phyloP scores from a whole-genome alignment of 805 yeast species.

The Starmerella stellata region DNA sequence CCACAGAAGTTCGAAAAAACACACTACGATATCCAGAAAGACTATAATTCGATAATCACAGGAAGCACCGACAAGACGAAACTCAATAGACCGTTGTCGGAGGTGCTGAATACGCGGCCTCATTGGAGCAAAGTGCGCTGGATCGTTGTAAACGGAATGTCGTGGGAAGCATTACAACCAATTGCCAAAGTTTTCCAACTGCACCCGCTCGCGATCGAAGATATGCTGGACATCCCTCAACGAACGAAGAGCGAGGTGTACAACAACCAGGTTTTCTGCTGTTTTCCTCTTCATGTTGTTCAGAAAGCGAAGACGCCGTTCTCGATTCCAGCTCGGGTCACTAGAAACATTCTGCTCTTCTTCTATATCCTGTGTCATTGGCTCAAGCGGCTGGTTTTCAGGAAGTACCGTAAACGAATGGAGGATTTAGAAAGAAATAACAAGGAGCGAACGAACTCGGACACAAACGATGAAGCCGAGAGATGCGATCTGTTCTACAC shows the following conservation, averaged over 20 bases:
- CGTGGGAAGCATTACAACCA: slow-evolving; percentile 39
- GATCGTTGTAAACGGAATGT: slow-evolving; percentile 42
- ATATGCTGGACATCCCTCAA: slow-evolving; percentile 45
- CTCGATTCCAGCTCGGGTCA: background rate
- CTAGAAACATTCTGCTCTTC: background rate
- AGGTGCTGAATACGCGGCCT: slow-evolving; percentile 26
- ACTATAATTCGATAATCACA: slow-evolving; percentile 19
- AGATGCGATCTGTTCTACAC: slow-evolving; percentile 11
- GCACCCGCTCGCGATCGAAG: slow-evolving; percentile 42
- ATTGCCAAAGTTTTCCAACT: slow-evolving; percentile 30
- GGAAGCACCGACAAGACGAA: slow-evolving; percentile 5
- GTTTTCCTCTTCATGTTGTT: slow-evolving; percentile 35
- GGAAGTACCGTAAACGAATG: background rate
- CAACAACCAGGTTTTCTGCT: slow-evolving; percentile 34
- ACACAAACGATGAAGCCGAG: background rate
- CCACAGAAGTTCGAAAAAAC: slow-evolving; percentile 29
- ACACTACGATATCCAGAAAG: slow-evolving; percentile 25
- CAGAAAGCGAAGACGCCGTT: slow-evolving; percentile 20
- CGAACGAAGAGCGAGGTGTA: slow-evolving; percentile 41
- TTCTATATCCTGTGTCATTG: background rate
- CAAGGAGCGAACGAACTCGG: background rate
- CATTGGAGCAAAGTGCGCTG: slow-evolving; percentile 36
- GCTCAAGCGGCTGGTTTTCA: background rate
- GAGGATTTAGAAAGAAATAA: background rate
- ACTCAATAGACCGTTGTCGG: slow-evolving; percentile 4